A percentile compares a stretch with the other conserved stretches of the same genome.
Conservation (phyloP, 768 basidiomycete species). For the Pleurotus pulmonarius region DNA sequence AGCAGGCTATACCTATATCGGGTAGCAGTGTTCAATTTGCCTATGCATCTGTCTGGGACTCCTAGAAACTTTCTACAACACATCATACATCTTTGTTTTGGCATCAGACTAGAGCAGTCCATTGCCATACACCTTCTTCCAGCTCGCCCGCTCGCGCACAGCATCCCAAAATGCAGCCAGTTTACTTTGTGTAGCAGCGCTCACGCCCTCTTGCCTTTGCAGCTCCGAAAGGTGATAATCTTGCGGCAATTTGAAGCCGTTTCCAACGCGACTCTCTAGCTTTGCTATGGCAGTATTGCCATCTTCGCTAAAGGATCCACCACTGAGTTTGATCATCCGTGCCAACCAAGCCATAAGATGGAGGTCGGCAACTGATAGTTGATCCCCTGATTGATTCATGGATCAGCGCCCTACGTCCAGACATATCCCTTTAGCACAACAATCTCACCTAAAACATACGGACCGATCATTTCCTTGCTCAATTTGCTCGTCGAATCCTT, state of each 20-base stretch:
- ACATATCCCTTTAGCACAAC: background rate
- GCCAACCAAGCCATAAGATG: conserved; percentile 78
- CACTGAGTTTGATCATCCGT: conserved; percentile 53
- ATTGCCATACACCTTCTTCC: conserved; percentile 58
- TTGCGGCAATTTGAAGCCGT: conserved; percentile 38
- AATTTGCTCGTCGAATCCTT: conserved; percentile 42
- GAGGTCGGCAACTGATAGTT: conserved; percentile 76
- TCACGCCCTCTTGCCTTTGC: conserved; percentile 23
- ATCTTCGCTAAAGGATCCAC: conserved; percentile 46
- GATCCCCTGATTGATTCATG: conserved; percentile 56
- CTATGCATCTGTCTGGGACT: no score
- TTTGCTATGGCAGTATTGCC: conserved; percentile 47
- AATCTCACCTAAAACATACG: conserved; percentile 57
- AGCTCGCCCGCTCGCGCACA: conserved; percentile 62
- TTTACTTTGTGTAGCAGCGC: conserved; percentile 40
- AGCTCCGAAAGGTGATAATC: conserved; percentile 33
- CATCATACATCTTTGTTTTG: no score
- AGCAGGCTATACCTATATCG: no score
- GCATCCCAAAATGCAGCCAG: conserved; percentile 72
- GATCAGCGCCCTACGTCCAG: background rate
- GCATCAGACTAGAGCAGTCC: conserved; percentile 36
- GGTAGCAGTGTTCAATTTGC: no score
- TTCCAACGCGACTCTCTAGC: conserved; percentile 50
- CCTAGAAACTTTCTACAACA: no score
- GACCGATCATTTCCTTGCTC: conserved; percentile 58